Evolutionary conservation across 2,329 filamentous ascomycete genomes (phyloP), one percentile per base, ranked within the genome.

Genomic region (Onygenales sp.): DNA sequence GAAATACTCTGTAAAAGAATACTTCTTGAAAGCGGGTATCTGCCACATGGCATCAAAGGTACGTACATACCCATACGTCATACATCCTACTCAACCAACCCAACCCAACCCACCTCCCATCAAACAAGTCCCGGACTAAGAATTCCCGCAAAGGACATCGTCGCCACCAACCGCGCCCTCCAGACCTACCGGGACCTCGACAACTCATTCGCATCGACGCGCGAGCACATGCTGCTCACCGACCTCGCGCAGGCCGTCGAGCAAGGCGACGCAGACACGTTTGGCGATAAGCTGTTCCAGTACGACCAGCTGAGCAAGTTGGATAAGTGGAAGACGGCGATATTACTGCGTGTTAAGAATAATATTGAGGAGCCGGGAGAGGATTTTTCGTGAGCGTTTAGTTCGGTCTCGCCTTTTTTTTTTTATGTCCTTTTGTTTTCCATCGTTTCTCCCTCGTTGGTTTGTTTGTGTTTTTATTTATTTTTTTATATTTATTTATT

Each of bases 271-370:
- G 85, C 87, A 68, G 89, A 95, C 63, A 77, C 79, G 56, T 97
- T 95, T 64, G 82, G 86, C 21, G 88, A 95, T 65, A 90, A 91
- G 69, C 72, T 93, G 58, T 95, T 87, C 76, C 84, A 92, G 68
- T 97, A 83, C 66, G 90, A 96, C 69, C 88, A 94, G 74, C 78
- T 95, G 74, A 93, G 85, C 74, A 93, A 93, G 77, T 74, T 97
- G 65, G 91, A 96, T 67, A 93, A 92, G 76, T 97, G 92, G 92
- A 95, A 96, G 85, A 95, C 88, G 49, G 88, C 86, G 34, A 75
- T 95, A 54, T 71, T 95, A 58, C 74, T 95, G 65, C 81, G 84
- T 61, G 80, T 96, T 64, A 96, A 96, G 84, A 84, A 85, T 63
- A 78, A 78, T 52, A 94, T 95, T 62, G 86, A 92, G 72, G 79